A percentile compares a stretch with the other conserved stretches of the same genome.
phyloP scores from a whole-genome alignment of 306 rosid genomes.

The Acmispon strigosus region DNA sequence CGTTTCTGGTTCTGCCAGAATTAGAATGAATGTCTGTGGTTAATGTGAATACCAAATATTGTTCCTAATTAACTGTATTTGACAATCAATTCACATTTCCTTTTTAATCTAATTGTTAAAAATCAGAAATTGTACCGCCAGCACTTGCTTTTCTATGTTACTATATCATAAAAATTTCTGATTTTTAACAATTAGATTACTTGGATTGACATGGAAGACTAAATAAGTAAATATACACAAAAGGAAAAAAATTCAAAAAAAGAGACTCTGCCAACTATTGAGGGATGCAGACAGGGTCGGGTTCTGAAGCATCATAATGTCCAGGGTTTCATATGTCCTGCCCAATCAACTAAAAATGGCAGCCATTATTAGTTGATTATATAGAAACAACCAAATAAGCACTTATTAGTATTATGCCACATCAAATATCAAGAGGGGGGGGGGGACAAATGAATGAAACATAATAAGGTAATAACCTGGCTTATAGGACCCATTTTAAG shows the following conservation, averaged over 20 bases:
- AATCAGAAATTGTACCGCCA: no score
- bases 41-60: neutral
- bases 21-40: neutral
- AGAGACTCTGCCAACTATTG: neutral
- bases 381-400: neutral
- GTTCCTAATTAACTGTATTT: neutral
- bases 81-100: no score
- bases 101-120: no score
- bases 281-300: neutral
- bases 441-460: neutral
- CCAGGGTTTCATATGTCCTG: neutral
- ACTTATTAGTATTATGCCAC: neutral
- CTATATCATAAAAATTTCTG: neutral
- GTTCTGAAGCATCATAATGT: neutral
- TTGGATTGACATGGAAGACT: neutral
- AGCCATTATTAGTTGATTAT: neutral
- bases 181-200: neutral
- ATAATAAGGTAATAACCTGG: conserved; percentile 4
- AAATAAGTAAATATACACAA: neutral
- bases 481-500: no score
- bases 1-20: neutral
- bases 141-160: neutral
- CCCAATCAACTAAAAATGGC: conserved; percentile 26
- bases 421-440: neutral
- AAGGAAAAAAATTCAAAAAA: neutral